phyloP scores from a whole-genome alignment of 1,139 yeast species.

The Lodderomyces margitis region DNA sequence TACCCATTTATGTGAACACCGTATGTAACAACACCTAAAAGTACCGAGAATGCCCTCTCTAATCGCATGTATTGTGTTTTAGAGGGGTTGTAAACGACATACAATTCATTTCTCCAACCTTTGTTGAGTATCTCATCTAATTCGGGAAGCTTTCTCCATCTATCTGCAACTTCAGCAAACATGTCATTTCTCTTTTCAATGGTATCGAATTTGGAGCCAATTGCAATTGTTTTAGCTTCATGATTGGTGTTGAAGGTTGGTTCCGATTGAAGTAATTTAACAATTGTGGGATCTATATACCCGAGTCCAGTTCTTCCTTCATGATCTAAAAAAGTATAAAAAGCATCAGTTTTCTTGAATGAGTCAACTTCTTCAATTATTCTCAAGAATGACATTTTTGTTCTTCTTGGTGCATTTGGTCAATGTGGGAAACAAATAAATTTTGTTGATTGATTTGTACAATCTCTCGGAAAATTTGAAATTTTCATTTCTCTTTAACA shows the following conservation, averaged over 20 bases:
- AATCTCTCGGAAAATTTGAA: too few species aligned
- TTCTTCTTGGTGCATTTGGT: too few species aligned
- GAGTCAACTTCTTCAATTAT: slow-evolving; percentile 48
- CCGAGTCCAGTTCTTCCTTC: slow-evolving; percentile 52
- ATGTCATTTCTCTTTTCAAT: slow-evolving; percentile 46
- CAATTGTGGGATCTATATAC: slow-evolving; percentile 48
- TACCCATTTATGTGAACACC: slow-evolving; percentile 89
- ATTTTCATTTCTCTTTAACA: too few species aligned
- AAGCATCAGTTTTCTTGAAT: slow-evolving; percentile 29
- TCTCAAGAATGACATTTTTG: not conserved
- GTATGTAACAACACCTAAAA: slow-evolving; percentile 83
- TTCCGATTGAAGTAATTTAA: slow-evolving; percentile 26
- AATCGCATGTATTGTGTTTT: slow-evolving; percentile 59
- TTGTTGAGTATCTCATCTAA: slow-evolving; percentile 44
- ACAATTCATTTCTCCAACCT: slow-evolving; percentile 90
- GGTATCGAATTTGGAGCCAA: slow-evolving; percentile 39
- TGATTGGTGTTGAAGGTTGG: slow-evolving; percentile 35
- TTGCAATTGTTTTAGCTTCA: slow-evolving; percentile 27
- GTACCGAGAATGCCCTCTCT: slow-evolving; percentile 79
- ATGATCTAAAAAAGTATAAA: slow-evolving; percentile 48
- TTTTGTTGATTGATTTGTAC: too few species aligned
- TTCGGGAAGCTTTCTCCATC: slow-evolving; percentile 36
- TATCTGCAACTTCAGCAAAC: slow-evolving; percentile 42
- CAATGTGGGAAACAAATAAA: too few species aligned
- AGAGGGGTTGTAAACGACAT: slow-evolving; percentile 62